Percentiles rank a stretch among this genome's conserved stretches.
These are phyloP conservation scores for Hypericum androsaemum DNA, from an alignment of 345 rosid species.

Conservation along the genomic window DNA sequence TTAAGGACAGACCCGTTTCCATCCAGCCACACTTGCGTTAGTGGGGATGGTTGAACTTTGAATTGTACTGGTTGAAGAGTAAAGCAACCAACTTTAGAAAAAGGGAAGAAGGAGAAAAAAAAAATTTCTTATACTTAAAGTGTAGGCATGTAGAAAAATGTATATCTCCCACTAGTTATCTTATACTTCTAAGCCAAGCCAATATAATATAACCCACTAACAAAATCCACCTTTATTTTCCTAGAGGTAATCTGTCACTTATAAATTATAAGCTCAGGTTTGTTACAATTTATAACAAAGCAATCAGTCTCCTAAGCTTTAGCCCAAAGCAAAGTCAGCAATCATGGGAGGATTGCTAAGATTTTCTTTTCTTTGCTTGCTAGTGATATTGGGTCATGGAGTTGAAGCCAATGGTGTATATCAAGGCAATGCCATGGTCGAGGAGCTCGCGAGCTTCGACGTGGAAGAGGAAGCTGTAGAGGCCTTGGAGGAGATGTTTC, in stretches of 20 bases:
- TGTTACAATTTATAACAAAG: conserved; percentile 26
- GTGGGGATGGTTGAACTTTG: conserved; percentile 28
- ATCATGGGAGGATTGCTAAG: conserved; percentile 44
- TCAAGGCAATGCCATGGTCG: conserved; percentile 36
- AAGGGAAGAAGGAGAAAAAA: neutral
- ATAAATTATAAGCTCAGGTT: conserved; percentile 38
- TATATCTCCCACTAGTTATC: conserved; percentile 30
- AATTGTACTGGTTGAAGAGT: conserved; percentile 53
- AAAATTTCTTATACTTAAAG: conserved; percentile 67
- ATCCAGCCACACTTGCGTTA: too few relatives aligned
- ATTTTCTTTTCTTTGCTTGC: conserved; percentile 38
- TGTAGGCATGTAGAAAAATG: conserved; percentile 45
- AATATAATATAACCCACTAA: conserved; percentile 16
- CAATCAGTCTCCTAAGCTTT: conserved; percentile 28
- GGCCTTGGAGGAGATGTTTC: conserved; percentile 18
- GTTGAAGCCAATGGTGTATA: conserved; percentile 30
- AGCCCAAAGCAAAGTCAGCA: conserved; percentile 13
- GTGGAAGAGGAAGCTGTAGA: conserved; percentile 40
- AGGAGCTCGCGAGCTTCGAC: conserved; percentile 47
- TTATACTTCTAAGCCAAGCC: conserved; percentile 94
- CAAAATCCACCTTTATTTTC: conserved; percentile 29
- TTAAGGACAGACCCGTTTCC: too few relatives aligned
- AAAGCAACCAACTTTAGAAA: conserved; percentile 60
- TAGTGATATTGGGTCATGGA: conserved; percentile 34
- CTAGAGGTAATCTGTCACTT: conserved; percentile 36